phyloP scores from a whole-genome alignment of 2,329 filamentous ascomycete genomes.

The Colletotrichum abscissum region DNA sequence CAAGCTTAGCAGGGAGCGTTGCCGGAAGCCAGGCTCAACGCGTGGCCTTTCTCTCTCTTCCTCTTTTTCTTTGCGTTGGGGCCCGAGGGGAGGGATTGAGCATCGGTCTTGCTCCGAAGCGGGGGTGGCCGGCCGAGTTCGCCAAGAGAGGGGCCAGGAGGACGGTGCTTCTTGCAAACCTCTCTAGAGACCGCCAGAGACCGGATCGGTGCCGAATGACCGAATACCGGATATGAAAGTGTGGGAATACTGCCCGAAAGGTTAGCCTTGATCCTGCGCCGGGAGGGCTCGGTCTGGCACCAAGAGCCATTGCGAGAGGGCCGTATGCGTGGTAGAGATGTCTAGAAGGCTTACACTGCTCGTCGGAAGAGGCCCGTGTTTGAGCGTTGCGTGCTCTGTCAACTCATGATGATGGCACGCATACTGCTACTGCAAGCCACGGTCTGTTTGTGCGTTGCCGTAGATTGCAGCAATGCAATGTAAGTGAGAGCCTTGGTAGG shows the following conservation, averaged over 20 bases:
- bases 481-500: neutral
- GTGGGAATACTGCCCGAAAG: neutral
- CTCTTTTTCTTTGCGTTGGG: too few species aligned
- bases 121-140: slow-evolving; percentile 2
- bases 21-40: slow-evolving; percentile 12
- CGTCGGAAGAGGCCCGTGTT: slow-evolving; percentile 12
- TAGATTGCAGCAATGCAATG: neutral
- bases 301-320: neutral
- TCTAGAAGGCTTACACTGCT: neutral
- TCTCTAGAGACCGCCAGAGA: neutral
- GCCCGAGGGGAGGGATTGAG: neutral
- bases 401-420: neutral
- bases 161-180: neutral
- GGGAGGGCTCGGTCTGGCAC: neutral
- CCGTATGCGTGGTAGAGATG: neutral
- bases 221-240: neutral
- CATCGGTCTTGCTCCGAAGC: slow-evolving; percentile 4
- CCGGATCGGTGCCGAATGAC: slow-evolving; percentile 9
- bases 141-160: neutral
- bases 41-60: neutral
- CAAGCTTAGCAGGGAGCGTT: slow-evolving; percentile 23
- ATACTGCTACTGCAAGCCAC: neutral
- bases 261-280: neutral
- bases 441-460: neutral
- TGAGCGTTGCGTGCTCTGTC: slow-evolving; percentile 5